Evolutionary conservation across 2,329 filamentous ascomycete species (phyloP).

Genomic region (Chrysoporthe austroafricana): DNA sequence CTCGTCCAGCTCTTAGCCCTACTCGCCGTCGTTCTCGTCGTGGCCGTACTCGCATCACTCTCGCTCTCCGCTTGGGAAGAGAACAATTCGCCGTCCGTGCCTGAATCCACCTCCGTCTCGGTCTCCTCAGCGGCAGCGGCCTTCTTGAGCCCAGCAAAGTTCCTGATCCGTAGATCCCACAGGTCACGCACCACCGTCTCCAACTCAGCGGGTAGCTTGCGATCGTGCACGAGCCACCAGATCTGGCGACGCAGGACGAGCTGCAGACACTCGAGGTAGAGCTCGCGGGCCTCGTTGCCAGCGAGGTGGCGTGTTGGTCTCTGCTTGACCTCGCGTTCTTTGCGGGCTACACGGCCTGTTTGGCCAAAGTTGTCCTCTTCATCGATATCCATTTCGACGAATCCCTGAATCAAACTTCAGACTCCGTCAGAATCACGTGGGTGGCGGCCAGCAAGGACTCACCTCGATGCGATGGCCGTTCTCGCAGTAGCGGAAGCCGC

Average conservation of each 20-base stretch:
- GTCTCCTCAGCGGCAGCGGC: constrained; percentile 40
- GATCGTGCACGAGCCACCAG: constrained; percentile 69
- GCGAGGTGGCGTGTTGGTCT: constrained; percentile 59
- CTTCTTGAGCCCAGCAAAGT: constrained; percentile 57
- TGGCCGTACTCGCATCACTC: constrained; percentile 34
- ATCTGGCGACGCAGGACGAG: constrained; percentile 83
- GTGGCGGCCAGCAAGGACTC: constrained; percentile 30
- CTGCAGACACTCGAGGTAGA: constrained; percentile 85
- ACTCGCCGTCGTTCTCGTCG: constrained; percentile 37
- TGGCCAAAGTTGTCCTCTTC: constrained; percentile 73
- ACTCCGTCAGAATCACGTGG: not conserved
- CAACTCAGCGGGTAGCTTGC: constrained; percentile 71
- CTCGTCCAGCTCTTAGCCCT: constrained; percentile 49
- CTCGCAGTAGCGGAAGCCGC: constrained; percentile 77
- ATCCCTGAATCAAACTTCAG: constrained; percentile 45
- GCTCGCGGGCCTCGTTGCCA: constrained; percentile 71
- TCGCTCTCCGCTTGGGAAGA: constrained; percentile 59
- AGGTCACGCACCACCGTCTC: constrained; percentile 82
- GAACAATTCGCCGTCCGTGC: constrained; percentile 51
- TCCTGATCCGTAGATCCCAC: constrained; percentile 72
- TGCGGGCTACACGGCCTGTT: constrained; percentile 57
- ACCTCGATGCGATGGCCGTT: constrained; percentile 82
- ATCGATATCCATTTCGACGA: constrained; percentile 58
- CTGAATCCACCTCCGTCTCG: constrained; percentile 36
- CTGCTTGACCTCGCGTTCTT: constrained; percentile 60